A percentile compares a stretch with the other conserved stretches of the same genome.
phyloP scores from a whole-genome alignment of 108 stramenopile genomes.

The Cyclotella distinguenda region DNA sequence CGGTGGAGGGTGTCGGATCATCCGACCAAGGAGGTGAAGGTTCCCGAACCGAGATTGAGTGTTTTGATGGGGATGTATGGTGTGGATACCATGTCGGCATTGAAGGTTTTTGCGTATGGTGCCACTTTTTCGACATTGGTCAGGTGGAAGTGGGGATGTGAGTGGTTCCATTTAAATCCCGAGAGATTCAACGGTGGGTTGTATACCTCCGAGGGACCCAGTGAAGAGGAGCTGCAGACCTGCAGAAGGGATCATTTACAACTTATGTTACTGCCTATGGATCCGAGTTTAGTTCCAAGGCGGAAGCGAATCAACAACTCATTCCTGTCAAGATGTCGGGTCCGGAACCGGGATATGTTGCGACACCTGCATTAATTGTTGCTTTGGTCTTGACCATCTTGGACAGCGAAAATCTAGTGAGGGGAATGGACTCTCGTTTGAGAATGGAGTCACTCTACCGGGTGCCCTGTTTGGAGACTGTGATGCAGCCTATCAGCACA shows the following conservation, averaged over 20 bases:
- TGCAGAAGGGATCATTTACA: constrained; percentile 14
- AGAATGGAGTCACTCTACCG: constrained; percentile 41
- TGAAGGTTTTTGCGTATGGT: constrained; percentile 31
- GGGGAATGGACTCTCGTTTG: constrained; percentile 20
- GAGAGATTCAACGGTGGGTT: constrained; percentile 27
- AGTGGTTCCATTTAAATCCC: constrained; percentile 37
- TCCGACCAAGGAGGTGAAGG: constrained; percentile 3
- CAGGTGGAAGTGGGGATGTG: constrained; percentile 34
- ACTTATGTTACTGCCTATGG: constrained; percentile 42
- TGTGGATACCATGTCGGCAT: constrained; percentile 8
- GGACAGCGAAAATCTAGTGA: constrained; percentile 13
- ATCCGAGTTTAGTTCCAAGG: neutral
- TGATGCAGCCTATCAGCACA: constrained; percentile 23
- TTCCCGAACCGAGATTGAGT: constrained; percentile 28
- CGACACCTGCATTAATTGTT: constrained; percentile 47
- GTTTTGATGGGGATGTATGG: constrained; percentile 24
- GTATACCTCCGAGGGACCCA: constrained; percentile 29
- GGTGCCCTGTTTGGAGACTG: constrained; percentile 48
- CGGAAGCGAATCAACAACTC: no score
- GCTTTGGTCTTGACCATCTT: constrained; percentile 43
- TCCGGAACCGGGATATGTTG: constrained; percentile 56
- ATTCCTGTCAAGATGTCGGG: no score
- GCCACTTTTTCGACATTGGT: constrained; percentile 41
- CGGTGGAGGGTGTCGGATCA: constrained; percentile 20
- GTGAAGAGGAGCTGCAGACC: constrained; percentile 39